Evolutionary conservation across 192 early-diverging fungal genomes (phyloP).

Genomic region (Mortierella antarctica): DNA sequence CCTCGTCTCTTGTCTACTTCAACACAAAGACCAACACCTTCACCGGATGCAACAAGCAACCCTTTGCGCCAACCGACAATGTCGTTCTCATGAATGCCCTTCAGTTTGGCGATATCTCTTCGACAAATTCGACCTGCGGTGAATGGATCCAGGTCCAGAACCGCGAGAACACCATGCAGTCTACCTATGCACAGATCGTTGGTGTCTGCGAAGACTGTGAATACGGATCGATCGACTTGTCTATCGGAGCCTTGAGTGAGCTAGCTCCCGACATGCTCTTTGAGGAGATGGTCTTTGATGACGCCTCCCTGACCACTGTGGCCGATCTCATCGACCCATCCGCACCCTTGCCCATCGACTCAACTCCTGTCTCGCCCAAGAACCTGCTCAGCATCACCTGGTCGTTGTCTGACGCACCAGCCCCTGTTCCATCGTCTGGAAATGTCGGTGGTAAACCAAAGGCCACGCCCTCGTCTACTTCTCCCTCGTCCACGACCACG

Average conservation of each 20-base stretch:
- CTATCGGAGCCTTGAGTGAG: conserved; percentile 17
- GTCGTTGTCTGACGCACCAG: conserved; percentile 24
- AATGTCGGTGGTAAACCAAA: no score
- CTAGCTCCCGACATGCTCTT: conserved; percentile 20
- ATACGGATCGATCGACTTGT: conserved; percentile 30
- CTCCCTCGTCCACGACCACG: conserved; percentile 4
- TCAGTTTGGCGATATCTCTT: conserved; percentile 30
- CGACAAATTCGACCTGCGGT: conserved; percentile 40
- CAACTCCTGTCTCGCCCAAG: conserved; percentile 22
- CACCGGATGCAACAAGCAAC: conserved; percentile 36
- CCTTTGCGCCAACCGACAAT: conserved; percentile 34
- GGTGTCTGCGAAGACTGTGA: conserved; percentile 41
- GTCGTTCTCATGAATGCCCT: conserved; percentile 47
- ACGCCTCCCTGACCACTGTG: conserved; percentile 14
- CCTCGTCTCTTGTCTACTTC: conserved; percentile 42
- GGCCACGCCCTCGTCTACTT: background rate
- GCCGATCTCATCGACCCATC: conserved; percentile 8
- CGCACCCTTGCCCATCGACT: background rate
- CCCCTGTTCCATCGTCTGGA: background rate
- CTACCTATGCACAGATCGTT: conserved; percentile 24
- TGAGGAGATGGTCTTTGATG: conserved; percentile 19
- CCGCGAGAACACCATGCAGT: conserved; percentile 35
- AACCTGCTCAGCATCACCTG: conserved; percentile 36
- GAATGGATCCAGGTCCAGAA: conserved; percentile 44
- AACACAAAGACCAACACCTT: conserved; percentile 22